Evolutionary conservation across 2,329 filamentous ascomycete species (phyloP).

Genomic region (Periconia sp.): DNA sequence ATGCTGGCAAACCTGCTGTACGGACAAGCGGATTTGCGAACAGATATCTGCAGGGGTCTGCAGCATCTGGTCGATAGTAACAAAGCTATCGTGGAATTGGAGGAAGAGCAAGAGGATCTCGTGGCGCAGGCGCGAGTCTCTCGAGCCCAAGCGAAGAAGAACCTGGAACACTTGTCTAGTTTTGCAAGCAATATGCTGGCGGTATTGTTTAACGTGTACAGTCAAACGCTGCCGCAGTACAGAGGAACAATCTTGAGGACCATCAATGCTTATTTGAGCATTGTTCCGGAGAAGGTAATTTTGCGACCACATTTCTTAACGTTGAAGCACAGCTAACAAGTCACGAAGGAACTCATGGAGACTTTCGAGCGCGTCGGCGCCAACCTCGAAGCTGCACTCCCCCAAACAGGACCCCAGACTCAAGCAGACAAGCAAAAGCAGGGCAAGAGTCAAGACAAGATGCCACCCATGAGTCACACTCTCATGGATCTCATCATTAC

Average conservation of each 20-base stretch:
- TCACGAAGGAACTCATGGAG: constrained; percentile 69
- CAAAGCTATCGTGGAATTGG: constrained; percentile 72
- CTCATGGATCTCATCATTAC: constrained; percentile 97
- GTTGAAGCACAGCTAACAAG: constrained; percentile 12
- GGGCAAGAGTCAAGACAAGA: constrained; percentile 64
- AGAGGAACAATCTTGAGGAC: constrained; percentile 89
- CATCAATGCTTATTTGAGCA: constrained; percentile 91
- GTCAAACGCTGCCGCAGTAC: constrained; percentile 89
- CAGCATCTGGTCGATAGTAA: constrained; percentile 91
- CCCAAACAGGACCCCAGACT: constrained; percentile 61
- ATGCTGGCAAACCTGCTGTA: constrained; percentile 90
- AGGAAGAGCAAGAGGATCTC: constrained; percentile 68
- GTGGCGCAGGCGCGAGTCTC: constrained; percentile 77
- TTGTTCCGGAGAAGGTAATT: constrained; percentile 66
- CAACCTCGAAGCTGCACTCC: constrained; percentile 75
- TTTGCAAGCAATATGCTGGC: constrained; percentile 89
- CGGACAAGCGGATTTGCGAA: constrained; percentile 81
- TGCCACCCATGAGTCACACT: constrained; percentile 92
- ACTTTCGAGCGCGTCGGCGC: constrained; percentile 86
- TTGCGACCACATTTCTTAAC: not conserved
- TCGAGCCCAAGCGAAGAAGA: constrained; percentile 73
- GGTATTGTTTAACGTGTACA: constrained; percentile 99
- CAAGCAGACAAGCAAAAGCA: constrained; percentile 64
- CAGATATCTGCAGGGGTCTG: constrained; percentile 83
- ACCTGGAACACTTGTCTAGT: constrained; percentile 75